These are phyloP conservation scores for Xylariales sp. DNA, from an alignment of 2,329 filamentous ascomycete genomes.

Conservation along the genomic window DNA sequence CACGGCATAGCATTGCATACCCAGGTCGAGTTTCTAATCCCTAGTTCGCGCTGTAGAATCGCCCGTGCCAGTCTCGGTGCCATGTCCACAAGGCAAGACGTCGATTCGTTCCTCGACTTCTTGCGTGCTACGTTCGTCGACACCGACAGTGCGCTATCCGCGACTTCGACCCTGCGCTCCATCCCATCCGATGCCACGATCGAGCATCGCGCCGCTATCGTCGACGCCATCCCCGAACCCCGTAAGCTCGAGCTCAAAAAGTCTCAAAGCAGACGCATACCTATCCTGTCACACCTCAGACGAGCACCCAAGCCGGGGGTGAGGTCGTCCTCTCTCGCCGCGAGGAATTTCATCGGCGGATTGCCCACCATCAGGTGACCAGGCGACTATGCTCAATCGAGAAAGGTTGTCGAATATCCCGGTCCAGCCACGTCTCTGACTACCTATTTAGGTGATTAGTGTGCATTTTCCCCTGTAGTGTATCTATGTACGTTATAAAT, in stretches of 20 bases:
- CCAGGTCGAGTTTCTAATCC: conserved; percentile 8
- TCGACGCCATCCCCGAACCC: conserved; percentile 13
- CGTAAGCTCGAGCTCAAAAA: conserved; percentile 24
- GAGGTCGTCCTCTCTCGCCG: conserved; percentile 28
- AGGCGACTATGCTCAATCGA: conserved; percentile 1
- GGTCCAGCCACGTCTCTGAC: not conserved
- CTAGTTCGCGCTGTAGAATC: conserved; percentile 55
- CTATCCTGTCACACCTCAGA: conserved; percentile 32
- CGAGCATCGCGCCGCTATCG: conserved; percentile 12
- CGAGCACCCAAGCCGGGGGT: conserved; percentile 21
- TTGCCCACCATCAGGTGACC: conserved; percentile 21
- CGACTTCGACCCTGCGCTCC: conserved; percentile 36
- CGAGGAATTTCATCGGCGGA: conserved; percentile 16
- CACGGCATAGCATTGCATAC: not conserved
- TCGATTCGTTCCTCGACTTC: conserved; percentile 62
- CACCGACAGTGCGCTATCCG: conserved; percentile 34
- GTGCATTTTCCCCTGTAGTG: conserved; percentile 10
- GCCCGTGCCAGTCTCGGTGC: conserved; percentile 71
- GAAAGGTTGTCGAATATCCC: conserved; percentile 1
- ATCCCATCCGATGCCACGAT: conserved; percentile 33
- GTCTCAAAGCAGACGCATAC: conserved; percentile 27
- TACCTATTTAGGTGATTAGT: conserved; percentile 8
- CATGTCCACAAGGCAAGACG: conserved; percentile 68
- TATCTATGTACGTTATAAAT: conserved; percentile 24
- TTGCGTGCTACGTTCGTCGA: conserved; percentile 55